A percentile compares a stretch with the other conserved stretches of the same genome.
These are phyloP conservation scores for Andrographis paniculata DNA, from an alignment of 305 asterid genomes.

Conservation along the genomic window DNA sequence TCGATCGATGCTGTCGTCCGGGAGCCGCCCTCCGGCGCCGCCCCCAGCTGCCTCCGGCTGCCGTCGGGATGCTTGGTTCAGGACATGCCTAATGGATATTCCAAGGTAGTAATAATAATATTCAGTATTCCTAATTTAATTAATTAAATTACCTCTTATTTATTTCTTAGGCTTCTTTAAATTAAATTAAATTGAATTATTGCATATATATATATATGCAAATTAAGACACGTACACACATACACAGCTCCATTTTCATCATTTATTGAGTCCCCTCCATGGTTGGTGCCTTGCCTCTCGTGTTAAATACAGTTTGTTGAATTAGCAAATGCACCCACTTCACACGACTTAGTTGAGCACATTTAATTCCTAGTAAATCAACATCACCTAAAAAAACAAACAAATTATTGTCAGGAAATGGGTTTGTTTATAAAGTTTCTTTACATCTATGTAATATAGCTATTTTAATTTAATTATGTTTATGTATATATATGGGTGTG, in stretches of 20 bases:
- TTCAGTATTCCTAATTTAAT: neutral
- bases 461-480: no score
- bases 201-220: constrained; percentile 16
- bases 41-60: constrained; percentile 48
- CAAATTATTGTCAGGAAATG: no score
- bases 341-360: constrained; percentile 30
- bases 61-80: constrained; percentile 98
- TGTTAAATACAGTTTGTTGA: constrained; percentile 55
- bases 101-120: constrained; percentile 44
- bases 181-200: neutral
- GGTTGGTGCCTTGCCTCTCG: constrained; percentile 15
- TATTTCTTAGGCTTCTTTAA: no score
- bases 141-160: neutral
- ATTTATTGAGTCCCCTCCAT: constrained; percentile 21
- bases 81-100: constrained; percentile 95
- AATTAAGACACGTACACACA: no score
- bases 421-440: no score
- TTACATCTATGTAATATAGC: no score
- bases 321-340: constrained; percentile 29
- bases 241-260: constrained; percentile 22
- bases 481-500: no score
- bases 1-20: constrained; percentile 56
- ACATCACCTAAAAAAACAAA: constrained; percentile 9
- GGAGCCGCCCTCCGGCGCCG: constrained; percentile 16
- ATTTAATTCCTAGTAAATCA: constrained; percentile 23